Conservation (phyloP, 495 filamentous ascomycete species). For the Neurospora sp. region DNA sequence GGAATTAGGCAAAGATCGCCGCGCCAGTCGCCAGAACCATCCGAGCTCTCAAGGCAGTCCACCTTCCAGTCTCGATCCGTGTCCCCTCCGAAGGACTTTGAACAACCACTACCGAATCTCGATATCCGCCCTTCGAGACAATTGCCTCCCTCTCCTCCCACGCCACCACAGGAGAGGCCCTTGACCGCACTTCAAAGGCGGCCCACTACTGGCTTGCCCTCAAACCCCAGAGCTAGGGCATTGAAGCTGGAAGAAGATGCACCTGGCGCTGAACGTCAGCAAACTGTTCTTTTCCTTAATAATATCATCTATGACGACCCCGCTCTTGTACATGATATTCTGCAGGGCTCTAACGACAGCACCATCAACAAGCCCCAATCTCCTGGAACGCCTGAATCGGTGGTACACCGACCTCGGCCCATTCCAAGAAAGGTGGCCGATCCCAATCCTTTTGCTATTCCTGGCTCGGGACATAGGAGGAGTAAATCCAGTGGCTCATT, state of each 20-base stretch:
- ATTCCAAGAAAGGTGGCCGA: constrained; percentile 37
- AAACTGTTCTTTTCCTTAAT: constrained; percentile 44
- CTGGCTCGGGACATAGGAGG: constrained; percentile 24
- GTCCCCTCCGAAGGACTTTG: neutral
- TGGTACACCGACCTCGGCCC: constrained; percentile 43
- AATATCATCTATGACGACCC: constrained; percentile 42
- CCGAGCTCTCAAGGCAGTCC: neutral
- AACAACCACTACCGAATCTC: neutral
- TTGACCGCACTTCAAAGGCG: constrained; percentile 36
- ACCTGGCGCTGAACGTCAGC: constrained; percentile 19
- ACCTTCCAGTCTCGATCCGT: neutral
- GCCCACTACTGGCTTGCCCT: constrained; percentile 37
- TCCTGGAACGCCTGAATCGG: constrained; percentile 21
- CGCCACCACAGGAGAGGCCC: constrained; percentile 21
- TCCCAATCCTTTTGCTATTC: constrained; percentile 18
- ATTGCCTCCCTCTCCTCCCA: constrained; percentile 20
- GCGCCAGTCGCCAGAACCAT: constrained; percentile 12
- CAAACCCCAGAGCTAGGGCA: constrained; percentile 37
- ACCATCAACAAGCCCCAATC: constrained; percentile 11
- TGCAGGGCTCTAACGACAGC: constrained; percentile 25
- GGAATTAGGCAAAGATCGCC: constrained; percentile 33
- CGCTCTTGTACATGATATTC: constrained; percentile 31
- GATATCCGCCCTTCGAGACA: constrained; percentile 25
- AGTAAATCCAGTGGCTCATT: constrained; percentile 36
- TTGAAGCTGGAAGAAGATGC: constrained; percentile 22